Evolutionary conservation across 176 grass and related monocot genomes (phyloP).

Genomic region (Ananas comosus): DNA sequence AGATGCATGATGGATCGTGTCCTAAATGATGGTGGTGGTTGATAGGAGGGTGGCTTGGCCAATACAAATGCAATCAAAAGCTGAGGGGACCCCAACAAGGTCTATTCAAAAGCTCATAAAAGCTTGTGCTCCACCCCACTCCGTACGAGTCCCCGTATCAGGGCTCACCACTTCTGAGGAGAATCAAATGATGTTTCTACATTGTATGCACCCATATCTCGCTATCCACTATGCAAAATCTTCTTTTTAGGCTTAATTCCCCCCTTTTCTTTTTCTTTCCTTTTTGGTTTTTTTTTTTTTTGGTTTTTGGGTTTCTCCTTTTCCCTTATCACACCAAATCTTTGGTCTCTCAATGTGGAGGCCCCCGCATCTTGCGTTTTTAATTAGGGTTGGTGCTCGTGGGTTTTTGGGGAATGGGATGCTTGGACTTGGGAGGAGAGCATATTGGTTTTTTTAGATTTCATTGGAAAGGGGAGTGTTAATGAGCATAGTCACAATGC

Average conservation of each 20-base stretch:
- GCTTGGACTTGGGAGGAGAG: constrained; percentile 2
- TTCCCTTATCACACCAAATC: neutral
- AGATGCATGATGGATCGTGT: neutral
- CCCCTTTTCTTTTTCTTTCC: neutral
- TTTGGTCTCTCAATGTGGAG: neutral
- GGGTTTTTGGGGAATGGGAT: constrained; percentile 3
- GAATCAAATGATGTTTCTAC: neutral
- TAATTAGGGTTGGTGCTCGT: neutral
- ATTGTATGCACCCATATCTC: neutral
- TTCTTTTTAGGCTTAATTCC: neutral
- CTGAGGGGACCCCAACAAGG: neutral
- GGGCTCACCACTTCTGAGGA: neutral
- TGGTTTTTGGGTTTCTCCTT: neutral
- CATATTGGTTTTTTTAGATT: constrained; percentile 5
- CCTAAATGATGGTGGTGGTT: neutral
- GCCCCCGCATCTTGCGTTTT: neutral
- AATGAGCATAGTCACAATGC: neutral
- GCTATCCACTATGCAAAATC: constrained; percentile 1
- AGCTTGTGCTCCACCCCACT: no score
- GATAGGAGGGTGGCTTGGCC: neutral
- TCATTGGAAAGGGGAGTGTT: neutral
- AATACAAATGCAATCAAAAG: neutral
- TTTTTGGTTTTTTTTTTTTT: neutral
- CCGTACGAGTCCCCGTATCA: no score
- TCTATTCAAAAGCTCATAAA: neutral